Evolutionary conservation across 768 basidiomycete genomes (phyloP).

Genomic region (Suillus spraguei): DNA sequence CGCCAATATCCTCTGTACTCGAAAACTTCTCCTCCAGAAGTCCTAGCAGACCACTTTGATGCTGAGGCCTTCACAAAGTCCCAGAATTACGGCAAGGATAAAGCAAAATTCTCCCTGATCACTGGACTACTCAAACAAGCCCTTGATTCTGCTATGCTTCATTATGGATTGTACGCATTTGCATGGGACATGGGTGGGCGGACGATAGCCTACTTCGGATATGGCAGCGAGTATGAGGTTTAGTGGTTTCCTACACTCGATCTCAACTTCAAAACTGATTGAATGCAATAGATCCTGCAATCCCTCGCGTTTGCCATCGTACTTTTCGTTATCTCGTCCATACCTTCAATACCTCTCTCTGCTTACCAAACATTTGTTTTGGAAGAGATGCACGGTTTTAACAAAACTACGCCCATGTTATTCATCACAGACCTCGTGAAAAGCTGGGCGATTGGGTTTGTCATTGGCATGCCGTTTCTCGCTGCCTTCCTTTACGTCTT

Average conservation of each 20-base stretch:
- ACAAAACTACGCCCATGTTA: conserved; percentile 81
- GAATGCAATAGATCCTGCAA: conserved; percentile 71
- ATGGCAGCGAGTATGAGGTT: conserved; percentile 75
- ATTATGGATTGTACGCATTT: conserved; percentile 81
- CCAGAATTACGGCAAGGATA: conserved; percentile 89
- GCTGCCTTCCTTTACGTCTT: conserved; percentile 88
- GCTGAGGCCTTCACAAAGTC: conserved; percentile 82
- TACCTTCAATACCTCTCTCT: conserved; percentile 74
- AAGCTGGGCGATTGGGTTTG: conserved; percentile 69
- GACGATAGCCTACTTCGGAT: conserved; percentile 54
- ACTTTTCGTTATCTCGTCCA: conserved; percentile 63
- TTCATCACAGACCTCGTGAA: conserved; percentile 85
- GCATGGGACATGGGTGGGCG: conserved; percentile 71
- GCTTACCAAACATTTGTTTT: conserved; percentile 91
- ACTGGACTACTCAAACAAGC: conserved; percentile 75
- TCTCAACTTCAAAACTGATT: conserved; percentile 3
- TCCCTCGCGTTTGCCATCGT: conserved; percentile 77
- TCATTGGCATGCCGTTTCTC: conserved; percentile 83
- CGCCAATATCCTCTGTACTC: conserved; percentile 89
- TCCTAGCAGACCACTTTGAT: conserved; percentile 69
- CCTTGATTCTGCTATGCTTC: conserved; percentile 69
- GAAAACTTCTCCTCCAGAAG: conserved; percentile 69
- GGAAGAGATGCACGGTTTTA: conserved; percentile 96
- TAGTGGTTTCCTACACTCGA: background rate
- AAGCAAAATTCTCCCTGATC: conserved; percentile 79